phyloP scores from a whole-genome alignment of 1,139 yeast species.

The Yamadazyma buinensis region DNA sequence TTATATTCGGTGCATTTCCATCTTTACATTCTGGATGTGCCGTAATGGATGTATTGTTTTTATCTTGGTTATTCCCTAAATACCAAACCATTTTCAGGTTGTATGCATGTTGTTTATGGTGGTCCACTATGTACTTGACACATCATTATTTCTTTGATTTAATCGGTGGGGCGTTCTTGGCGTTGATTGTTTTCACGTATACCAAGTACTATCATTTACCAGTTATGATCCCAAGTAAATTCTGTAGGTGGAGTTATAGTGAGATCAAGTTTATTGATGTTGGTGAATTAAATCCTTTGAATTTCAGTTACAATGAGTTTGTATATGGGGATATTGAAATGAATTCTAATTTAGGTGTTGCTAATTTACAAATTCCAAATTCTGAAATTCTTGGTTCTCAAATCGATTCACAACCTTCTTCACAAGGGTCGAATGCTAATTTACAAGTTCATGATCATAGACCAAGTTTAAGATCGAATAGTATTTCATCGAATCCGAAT shows the following conservation, averaged over 20 bases:
- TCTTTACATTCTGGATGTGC: constrained; percentile 93
- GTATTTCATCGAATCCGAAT: not conserved
- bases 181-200: constrained; percentile 66
- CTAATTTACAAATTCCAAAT: no score
- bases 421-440: not conserved
- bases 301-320: constrained; percentile 12
- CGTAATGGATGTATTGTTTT: constrained; percentile 85
- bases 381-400: not conserved
- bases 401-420: not conserved
- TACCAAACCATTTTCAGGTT: constrained; percentile 59
- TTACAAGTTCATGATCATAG: no score
- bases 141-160: constrained; percentile 93
- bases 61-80: constrained; percentile 77
- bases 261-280: constrained; percentile 27
- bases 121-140: constrained; percentile 96
- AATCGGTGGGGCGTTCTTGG: constrained; percentile 82
- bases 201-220: constrained; percentile 77
- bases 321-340: constrained; percentile 10
- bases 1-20: constrained; percentile 97
- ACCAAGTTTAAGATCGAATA: not conserved
- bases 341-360: not conserved
- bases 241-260: constrained; percentile 83
- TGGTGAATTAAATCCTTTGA: constrained; percentile 32
- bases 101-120: constrained; percentile 92
- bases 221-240: constrained; percentile 53